Base-by-base conservation (phyloP, 2,329 filamentous ascomycete species). In the Beauveria sp. region DNA sequence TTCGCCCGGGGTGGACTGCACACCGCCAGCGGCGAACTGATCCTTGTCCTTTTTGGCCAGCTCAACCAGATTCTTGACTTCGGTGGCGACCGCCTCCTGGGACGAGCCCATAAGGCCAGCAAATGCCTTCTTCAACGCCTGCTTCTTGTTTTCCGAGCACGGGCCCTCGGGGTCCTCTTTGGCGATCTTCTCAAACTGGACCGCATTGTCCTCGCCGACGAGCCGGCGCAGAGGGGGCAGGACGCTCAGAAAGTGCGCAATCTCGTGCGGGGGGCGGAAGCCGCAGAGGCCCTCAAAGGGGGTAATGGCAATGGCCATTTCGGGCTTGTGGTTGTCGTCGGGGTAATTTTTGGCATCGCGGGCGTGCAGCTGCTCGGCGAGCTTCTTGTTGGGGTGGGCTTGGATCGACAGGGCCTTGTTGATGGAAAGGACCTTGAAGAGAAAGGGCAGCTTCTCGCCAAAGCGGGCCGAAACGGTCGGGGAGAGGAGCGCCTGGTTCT, bases 281-380 rank as follows among this genome's bases (percentile, higher is more conserved):
- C 95, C 95, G 70, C 95, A 99, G 40, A 99, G 84, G 0, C 95
- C 95, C 72, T 98, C 93, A 67, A 99, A 99, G 0, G 91, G 88
- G 1, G 95, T 98, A 69, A 99, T 88, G 64, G 95, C 95, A 74
- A 99, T 96, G 65, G 95, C 93, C 95, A 99, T 99, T 77, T 99
- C 95, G 40, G 95, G 95, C 78, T 99, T 99, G 81, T 99, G 95
- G 78, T 99, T 99, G 79, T 98, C 93, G 80, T 99, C 92, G 62
- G 93, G 95, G 72, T 99, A 99, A 79, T 99, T 96, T 77, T 91
- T 91, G 54, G 92, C 84, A 71, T 99, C 93, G 65, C 83, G 86
- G 45, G 86, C 84, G n/a, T n/a, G 74, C 34, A 99, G 80, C 72
- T 91, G 79, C 77, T 96, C 93, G 57, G 95, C 95, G 16, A 79